Conservation (phyloP, 2,329 filamentous ascomycete species). For the Dryadomyces sulphureus region DNA sequence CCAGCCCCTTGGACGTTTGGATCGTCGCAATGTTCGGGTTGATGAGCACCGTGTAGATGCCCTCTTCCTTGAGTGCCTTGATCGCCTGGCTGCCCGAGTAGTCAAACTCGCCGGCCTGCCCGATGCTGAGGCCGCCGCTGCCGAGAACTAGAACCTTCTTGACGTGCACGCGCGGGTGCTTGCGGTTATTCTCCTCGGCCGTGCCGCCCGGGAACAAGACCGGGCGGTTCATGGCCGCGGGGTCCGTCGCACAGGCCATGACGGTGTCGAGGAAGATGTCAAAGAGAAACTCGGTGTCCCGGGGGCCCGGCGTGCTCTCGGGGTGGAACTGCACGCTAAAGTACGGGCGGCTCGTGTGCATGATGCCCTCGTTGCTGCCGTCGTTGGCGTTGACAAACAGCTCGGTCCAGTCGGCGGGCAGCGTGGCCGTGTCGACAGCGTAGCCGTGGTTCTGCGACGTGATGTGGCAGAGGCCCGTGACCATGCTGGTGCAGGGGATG, state of each 20-base stretch:
- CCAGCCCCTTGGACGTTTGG: conserved; percentile 92
- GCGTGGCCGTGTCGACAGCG: conserved; percentile 67
- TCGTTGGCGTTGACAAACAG: conserved; percentile 98
- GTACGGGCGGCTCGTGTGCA: conserved; percentile 71
- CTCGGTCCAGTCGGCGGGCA: conserved; percentile 75
- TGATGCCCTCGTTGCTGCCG: conserved; percentile 93
- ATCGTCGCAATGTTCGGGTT: conserved; percentile 99
- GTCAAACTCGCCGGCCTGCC: conserved; percentile 96
- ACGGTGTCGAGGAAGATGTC: conserved; percentile 91
- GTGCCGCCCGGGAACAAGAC: conserved; percentile 82
- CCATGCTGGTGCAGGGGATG: conserved; percentile 90
- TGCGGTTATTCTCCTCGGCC: conserved; percentile 59
- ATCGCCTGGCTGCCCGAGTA: conserved; percentile 98
- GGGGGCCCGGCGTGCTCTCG: conserved; percentile 86
- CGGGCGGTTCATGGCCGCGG: conserved; percentile 50
- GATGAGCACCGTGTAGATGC: conserved; percentile 94
- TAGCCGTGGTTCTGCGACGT: conserved; percentile 98
- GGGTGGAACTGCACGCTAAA: conserved; percentile 99
- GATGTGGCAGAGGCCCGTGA: conserved; percentile 95
- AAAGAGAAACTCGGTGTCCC: conserved; percentile 92
- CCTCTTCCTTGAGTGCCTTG: conserved; percentile 95
- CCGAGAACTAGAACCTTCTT: conserved; percentile 94
- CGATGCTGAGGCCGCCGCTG: conserved; percentile 89
- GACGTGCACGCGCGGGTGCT: conserved; percentile 65
- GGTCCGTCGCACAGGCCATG: conserved; percentile 51